Evolutionary conservation across 2,329 filamentous ascomycete genomes (phyloP), one percentile per base, ranked within the genome.

Genomic region (Sarocladium kiliense): DNA sequence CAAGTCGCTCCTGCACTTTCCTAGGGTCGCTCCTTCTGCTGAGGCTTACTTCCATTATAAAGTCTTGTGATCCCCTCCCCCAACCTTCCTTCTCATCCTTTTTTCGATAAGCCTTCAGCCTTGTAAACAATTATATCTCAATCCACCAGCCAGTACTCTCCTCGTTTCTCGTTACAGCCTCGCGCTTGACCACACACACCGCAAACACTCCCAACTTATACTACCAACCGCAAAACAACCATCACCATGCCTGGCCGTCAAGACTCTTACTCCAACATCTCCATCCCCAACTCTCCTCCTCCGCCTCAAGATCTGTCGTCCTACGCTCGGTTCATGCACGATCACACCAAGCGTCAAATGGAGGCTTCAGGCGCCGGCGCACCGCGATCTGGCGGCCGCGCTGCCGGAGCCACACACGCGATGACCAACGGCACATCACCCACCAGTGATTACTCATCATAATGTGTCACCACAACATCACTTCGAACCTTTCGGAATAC

Each of bases 281-380:
- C 65, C 59, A 68, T 73, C 53, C 69, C 71, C 56, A 58, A 62
- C 57, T 73, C 70, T 54, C 66, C 69, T 23, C 65, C 71, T 61
- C 70, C 72, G 53, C 72, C 70, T 11, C 73, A 74, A 45, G 77
- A 77, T 60, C 75, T 80, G 59, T 77, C 77, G 5, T 79, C 68
- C 53, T 87, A 87, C 62, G 72, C 82, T 14, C 77, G 77, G 57
- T 80, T 75, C 56, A 87, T 87, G 79, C 81, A 83, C 64, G 75
- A 79, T 55, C 82, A 87, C 71, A 87, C 84, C 58, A 84, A 83
- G 73, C 74, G 77, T 55, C 84, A 85, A 66, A 85, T 87, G 80
- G 81, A 86, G 58, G 73, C 75, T 3, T 74, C 75, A 11, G 74
- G 77, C 1, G 62, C 64, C 25, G 58, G 57, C 30, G 56, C 61